Percentiles rank a stretch among this genome's conserved stretches.
phyloP scores from a whole-genome alignment of 2,329 filamentous ascomycete genomes.

The Corynespora cassiicola region DNA sequence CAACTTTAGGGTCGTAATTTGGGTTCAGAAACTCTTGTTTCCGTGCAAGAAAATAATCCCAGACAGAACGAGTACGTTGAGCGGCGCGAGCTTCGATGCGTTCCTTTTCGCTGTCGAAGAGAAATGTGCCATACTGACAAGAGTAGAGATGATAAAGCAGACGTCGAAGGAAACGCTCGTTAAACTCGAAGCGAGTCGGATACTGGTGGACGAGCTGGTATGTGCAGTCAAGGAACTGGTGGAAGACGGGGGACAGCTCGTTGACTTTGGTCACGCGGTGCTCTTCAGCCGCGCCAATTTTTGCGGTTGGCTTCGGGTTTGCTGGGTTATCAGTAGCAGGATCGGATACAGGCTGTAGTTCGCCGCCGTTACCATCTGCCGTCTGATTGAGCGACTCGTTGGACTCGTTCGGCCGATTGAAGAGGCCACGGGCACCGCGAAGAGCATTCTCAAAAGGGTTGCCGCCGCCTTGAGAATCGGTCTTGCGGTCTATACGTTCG shows the following conservation, averaged over 20 bases:
- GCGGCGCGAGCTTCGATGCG: slow-evolving; percentile 72
- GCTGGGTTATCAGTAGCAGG: slow-evolving; percentile 42
- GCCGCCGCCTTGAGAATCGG: slow-evolving; percentile 52
- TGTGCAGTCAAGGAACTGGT: slow-evolving; percentile 94
- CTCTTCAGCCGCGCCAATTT: slow-evolving; percentile 55
- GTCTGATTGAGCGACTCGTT: slow-evolving; percentile 67
- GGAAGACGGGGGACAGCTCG: slow-evolving; percentile 94
- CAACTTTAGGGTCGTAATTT: slow-evolving; percentile 74
- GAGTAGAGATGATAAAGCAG: slow-evolving; percentile 94
- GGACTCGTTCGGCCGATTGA: slow-evolving; percentile 78
- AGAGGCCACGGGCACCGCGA: slow-evolving; percentile 85
- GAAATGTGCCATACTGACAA: slow-evolving; percentile 95
- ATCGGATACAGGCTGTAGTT: slow-evolving; percentile 56
- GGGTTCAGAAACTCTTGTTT: slow-evolving; percentile 82
- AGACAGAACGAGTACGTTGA: slow-evolving; percentile 83
- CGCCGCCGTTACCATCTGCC: slow-evolving; percentile 56
- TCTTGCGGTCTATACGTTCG: slow-evolving; percentile 68
- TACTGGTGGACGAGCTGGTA: slow-evolving; percentile 89
- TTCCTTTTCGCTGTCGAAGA: slow-evolving; percentile 94
- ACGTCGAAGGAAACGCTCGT: slow-evolving; percentile 88
- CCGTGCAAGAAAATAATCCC: slow-evolving; percentile 91
- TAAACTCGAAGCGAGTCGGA: slow-evolving; percentile 92
- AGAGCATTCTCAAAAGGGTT: slow-evolving; percentile 88
- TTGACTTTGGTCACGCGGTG: slow-evolving; percentile 80
- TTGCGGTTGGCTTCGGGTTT: slow-evolving; percentile 36